Evolutionary conservation across 345 rosid species (phyloP).

Genomic region (Eucalyptus victrix): DNA sequence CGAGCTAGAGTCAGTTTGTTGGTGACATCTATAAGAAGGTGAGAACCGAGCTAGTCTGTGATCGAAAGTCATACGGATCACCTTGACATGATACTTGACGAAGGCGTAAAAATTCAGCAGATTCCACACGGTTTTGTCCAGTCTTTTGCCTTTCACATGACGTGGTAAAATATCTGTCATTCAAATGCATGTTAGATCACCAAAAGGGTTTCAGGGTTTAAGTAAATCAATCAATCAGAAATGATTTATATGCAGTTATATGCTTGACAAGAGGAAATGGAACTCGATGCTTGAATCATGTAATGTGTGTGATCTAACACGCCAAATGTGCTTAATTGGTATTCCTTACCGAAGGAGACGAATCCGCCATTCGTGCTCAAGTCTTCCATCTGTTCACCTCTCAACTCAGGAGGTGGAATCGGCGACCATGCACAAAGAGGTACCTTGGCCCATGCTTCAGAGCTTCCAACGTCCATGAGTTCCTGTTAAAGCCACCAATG

Average conservation of each 20-base stretch:
- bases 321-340: background rate
- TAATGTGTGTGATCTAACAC: background rate
- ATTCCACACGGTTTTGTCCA: constrained; percentile 78
- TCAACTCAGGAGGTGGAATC: constrained; percentile 75
- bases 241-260: background rate
- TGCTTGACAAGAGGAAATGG: background rate
- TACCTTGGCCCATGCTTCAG: constrained; percentile 56
- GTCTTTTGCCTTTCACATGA: constrained; percentile 54
- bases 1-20: background rate
- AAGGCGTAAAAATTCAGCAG: constrained; percentile 70
- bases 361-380: constrained; percentile 82
- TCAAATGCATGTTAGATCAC: background rate
- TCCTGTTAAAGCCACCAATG: constrained; percentile 18
- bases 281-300: background rate
- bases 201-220: background rate
- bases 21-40: background rate
- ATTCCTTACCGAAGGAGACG: constrained; percentile 58
- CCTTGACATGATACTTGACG: constrained; percentile 80
- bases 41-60: background rate
- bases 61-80: background rate
- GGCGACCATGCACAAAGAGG: constrained; percentile 88
- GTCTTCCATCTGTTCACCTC: constrained; percentile 73
- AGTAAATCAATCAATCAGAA: background rate
- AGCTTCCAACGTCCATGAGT: constrained; percentile 62
- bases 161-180: constrained; percentile 48